These are phyloP conservation scores for Saturnispora besseyi DNA, from an alignment of 805 yeast genomes.

Conservation along the genomic window DNA sequence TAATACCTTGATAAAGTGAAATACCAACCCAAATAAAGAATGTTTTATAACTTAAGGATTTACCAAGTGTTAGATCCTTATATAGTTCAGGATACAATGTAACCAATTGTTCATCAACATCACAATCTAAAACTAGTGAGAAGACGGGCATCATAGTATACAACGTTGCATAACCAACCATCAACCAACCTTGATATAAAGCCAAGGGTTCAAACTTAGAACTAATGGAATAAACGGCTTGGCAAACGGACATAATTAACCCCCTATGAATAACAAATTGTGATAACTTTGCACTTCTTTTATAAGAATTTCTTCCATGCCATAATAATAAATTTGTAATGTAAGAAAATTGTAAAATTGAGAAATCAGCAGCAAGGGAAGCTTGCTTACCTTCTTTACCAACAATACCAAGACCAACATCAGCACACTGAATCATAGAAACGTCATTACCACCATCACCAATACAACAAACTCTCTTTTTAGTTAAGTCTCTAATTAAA, in stretches of 20 bases:
- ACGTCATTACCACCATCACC: constrained; percentile 99
- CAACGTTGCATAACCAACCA: constrained; percentile 97
- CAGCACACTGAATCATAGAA: constrained; percentile 97
- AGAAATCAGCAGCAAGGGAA: constrained; percentile 92
- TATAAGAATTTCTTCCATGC: constrained; percentile 98
- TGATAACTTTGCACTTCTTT: constrained; percentile 87
- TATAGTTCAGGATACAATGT: constrained; percentile 90
- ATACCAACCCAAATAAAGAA: constrained; percentile 88
- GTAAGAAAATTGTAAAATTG: constrained; percentile 85
- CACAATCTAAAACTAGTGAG: constrained; percentile 82
- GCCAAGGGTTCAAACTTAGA: constrained; percentile 92
- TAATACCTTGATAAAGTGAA: constrained; percentile 83
- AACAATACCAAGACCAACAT: constrained; percentile 97
- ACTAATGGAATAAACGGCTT: constrained; percentile 82
- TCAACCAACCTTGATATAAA: constrained; percentile 87
- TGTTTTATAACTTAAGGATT: constrained; percentile 74
- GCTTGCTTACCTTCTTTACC: constrained; percentile 99
- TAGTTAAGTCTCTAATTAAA: constrained; percentile 67
- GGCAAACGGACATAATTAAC: constrained; percentile 84
- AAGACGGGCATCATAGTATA: constrained; percentile 99
- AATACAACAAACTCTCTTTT: constrained; percentile 89
- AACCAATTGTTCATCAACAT: constrained; percentile 82
- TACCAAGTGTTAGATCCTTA: constrained; percentile 83
- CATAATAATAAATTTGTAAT: constrained; percentile 79
- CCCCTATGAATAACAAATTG: constrained; percentile 98